Conservation (phyloP, 371 early-diverging fungal genomes). For the Rhizopus microsporus region DNA sequence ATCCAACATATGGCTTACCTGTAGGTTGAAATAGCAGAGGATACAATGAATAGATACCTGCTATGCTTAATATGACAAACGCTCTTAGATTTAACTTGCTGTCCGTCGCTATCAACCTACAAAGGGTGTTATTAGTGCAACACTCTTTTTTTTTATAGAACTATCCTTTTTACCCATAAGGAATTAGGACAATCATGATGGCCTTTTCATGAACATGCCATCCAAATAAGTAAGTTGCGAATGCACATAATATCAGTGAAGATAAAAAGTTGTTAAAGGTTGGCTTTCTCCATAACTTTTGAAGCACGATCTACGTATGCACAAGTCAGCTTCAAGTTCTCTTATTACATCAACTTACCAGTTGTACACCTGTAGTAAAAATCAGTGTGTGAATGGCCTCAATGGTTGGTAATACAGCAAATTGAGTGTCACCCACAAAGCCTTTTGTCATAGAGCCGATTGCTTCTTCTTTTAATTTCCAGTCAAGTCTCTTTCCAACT, state of each 20-base stretch:
- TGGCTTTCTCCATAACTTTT: conserved; percentile 67
- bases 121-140: conserved; percentile 4
- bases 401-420: conserved; percentile 79
- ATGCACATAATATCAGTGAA: conserved; percentile 77
- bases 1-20: conserved; percentile 46
- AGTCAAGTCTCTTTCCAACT: conserved; percentile 47
- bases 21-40: conserved; percentile 83
- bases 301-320: conserved; percentile 35
- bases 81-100: conserved; percentile 54
- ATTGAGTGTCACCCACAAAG: conserved; percentile 86
- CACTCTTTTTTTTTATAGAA: background rate
- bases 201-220: conserved; percentile 99
- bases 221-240: conserved; percentile 90
- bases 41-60: conserved; percentile 79
- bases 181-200: conserved; percentile 81
- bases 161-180: conserved; percentile 60
- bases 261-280: conserved; percentile 73
- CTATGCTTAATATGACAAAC: conserved; percentile 65
- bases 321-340: background rate
- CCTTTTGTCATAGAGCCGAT: conserved; percentile 84
- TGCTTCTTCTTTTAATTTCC: conserved; percentile 48
- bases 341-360: conserved; percentile 41
- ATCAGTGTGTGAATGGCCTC: conserved; percentile 75
- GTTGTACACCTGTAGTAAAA: conserved; percentile 72
- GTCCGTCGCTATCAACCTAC: conserved; percentile 49